Percentiles rank a stretch among this genome's conserved stretches.
These are phyloP conservation scores for Medicago truncatula DNA, from an alignment of 306 rosid genomes.

Conservation along the genomic window DNA sequence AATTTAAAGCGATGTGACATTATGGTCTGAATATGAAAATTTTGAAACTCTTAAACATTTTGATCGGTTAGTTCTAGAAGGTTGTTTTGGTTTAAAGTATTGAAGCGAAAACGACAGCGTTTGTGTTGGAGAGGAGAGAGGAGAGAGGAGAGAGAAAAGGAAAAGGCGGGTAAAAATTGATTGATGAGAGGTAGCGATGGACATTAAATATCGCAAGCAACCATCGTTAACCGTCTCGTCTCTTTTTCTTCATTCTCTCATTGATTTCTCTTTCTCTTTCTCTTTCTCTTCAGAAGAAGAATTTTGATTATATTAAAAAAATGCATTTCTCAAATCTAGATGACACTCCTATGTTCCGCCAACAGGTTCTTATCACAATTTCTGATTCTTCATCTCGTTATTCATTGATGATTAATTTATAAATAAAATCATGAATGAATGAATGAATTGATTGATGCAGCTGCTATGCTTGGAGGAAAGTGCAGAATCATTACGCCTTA, in stretches of 20 bases:
- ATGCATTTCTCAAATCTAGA: conserved; percentile 65
- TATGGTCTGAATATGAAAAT: no score
- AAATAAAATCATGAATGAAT: no score
- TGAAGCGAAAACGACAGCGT: background rate
- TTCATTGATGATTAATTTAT: no score
- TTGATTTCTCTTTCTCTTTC: conserved; percentile 35
- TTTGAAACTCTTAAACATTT: no score
- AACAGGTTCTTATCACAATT: conserved; percentile 55
- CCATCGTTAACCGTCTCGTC: conserved; percentile 38
- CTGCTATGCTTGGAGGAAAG: conserved; percentile 91
- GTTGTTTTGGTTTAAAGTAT: no score
- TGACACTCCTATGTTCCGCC: conserved; percentile 68
- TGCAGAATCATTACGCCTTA: conserved; percentile 72
- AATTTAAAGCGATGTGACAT: no score
- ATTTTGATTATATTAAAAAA: conserved; percentile 23
- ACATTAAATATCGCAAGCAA: conserved; percentile 58
- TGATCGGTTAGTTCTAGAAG: no score
- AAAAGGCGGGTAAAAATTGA: conserved; percentile 46
- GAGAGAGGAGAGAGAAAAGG: background rate
- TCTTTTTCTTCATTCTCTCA: background rate
- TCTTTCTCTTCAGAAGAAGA: background rate
- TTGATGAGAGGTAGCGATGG: conserved; percentile 24
- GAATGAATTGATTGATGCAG: conserved; percentile 53
- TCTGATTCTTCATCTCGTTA: background rate
- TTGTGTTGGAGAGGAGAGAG: background rate